Evolutionary conservation across 2,329 filamentous ascomycete species (phyloP), one percentile per base, ranked within the genome.

Genomic region (Aspergillus candidus): DNA sequence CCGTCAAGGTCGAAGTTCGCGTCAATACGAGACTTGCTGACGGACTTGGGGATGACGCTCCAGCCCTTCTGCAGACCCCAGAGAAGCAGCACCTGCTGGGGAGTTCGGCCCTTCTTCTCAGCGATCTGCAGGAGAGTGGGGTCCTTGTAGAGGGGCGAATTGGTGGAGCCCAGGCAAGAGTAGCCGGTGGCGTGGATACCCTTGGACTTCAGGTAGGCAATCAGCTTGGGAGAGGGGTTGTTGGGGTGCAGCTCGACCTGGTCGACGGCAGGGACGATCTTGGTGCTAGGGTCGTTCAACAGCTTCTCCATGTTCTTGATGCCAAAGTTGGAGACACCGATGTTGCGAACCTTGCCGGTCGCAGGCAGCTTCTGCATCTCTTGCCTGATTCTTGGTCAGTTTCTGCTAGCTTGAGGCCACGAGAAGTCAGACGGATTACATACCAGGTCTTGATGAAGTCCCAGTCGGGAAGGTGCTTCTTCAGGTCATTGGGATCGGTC

Each of bases 261-360:
- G 57, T 76, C 72, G 29, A 69, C 73, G 4, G 74, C 72, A n/a
- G 75, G 71, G 40, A 75, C 62, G 39, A 76, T 69, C 45, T 63
- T 70, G 40, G 65, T 65, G 83, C 64, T 82, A 82, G 60, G 65
- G 55, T 84, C 77, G 55, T 76, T 80, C 49, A 93, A 73, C 46
- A 93, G 76, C 66, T 79, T 86, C 75, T 91, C 84, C 32, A 93
- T 72, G 69, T 93, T 86, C 66, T 73, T 79, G 64, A 90, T 87
- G 51, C 77, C 84, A 65, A 94, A 93, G 76, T 94, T 94, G 67
- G 85, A 88, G 45, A 93, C 84, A 57, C 87, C 87, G 62, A 91
- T 88, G 72, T 87, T 88, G 68, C 76, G 78, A 40, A 85, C 85
- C 68, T 88, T 86, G 64, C 68, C 67, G 15, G 68, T 71, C 33